These are phyloP conservation scores for Dissoconium aciculare DNA, from an alignment of 2,329 filamentous ascomycete genomes.

Conservation along the genomic window DNA sequence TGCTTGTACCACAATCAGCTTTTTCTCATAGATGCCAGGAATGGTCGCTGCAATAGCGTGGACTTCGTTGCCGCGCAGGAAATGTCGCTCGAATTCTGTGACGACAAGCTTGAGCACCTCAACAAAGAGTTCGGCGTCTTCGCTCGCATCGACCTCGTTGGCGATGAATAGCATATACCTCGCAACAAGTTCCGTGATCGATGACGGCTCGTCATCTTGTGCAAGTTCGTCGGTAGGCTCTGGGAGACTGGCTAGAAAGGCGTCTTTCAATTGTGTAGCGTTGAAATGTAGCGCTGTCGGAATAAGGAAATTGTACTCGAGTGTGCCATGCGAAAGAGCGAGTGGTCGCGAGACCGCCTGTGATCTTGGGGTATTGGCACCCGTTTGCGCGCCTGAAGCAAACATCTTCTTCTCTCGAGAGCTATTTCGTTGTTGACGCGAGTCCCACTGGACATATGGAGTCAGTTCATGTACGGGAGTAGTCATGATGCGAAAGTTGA, in stretches of 20 bases:
- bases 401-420: slow-evolving; percentile 13
- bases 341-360: slow-evolving; percentile 84
- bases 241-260: slow-evolving; percentile 72
- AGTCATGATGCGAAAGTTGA: too few species aligned
- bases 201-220: slow-evolving; percentile 97
- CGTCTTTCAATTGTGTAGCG: slow-evolving; percentile 83
- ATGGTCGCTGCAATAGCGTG: slow-evolving; percentile 75
- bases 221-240: slow-evolving; percentile 91
- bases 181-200: slow-evolving; percentile 77
- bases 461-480: slow-evolving; percentile 15
- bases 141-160: slow-evolving; percentile 76
- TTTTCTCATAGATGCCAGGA: slow-evolving; percentile 85
- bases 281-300: slow-evolving; percentile 93
- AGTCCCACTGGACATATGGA: slow-evolving; percentile 10
- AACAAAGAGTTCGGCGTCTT: slow-evolving; percentile 81
- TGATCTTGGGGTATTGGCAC: slow-evolving; percentile 88
- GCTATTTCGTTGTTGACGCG: slow-evolving; percentile 7
- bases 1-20: slow-evolving; percentile 71
- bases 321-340: slow-evolving; percentile 78
- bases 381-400: slow-evolving; percentile 50
- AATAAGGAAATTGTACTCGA: slow-evolving; percentile 92
- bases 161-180: slow-evolving; percentile 87
- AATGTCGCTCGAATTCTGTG: slow-evolving; percentile 92
- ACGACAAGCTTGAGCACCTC: slow-evolving; percentile 84
- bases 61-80: slow-evolving; percentile 88